These are phyloP conservation scores for Eutrema salsugineum DNA, from an alignment of 441 rosid species.

Conservation along the genomic window DNA sequence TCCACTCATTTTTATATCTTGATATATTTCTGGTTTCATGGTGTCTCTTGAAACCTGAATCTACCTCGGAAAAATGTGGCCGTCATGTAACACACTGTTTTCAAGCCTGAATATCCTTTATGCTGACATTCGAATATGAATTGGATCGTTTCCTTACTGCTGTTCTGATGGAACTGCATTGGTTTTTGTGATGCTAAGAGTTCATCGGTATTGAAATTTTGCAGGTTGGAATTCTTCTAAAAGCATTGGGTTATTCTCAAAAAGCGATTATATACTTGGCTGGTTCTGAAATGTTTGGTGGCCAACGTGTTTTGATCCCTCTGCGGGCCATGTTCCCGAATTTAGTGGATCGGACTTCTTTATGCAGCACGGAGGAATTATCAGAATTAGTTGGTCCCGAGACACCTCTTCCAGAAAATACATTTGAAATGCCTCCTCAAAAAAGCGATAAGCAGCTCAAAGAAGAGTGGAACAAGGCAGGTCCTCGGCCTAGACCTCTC, in stretches of 20 bases:
- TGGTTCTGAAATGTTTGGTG: constrained; percentile 96
- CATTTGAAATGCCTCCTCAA: constrained; percentile 44
- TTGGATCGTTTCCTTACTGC: constrained; percentile 1
- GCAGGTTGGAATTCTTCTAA: constrained; percentile 95
- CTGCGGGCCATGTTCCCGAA: constrained; percentile 90
- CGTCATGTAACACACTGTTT: constrained; percentile 1
- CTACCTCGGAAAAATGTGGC: not conserved
- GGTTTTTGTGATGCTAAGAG: constrained; percentile 14
- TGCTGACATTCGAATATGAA: not conserved
- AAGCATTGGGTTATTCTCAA: constrained; percentile 87
- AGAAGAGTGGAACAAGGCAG: constrained; percentile 91
- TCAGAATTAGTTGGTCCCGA: constrained; percentile 86
- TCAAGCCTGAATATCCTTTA: not conserved
- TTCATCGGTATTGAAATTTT: constrained; percentile 24
- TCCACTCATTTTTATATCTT: not conserved
- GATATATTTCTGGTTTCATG: not conserved
- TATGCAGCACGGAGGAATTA: constrained; percentile 76
- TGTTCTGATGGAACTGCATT: not conserved
- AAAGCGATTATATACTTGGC: constrained; percentile 85
- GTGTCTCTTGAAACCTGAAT: constrained; percentile 11
- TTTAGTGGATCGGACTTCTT: constrained; percentile 70
- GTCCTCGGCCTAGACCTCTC: constrained; percentile 98
- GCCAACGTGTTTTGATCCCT: constrained; percentile 90
- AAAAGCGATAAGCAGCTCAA: constrained; percentile 70
- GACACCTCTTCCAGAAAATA: constrained; percentile 53